Evolutionary conservation across 2,329 filamentous ascomycete species (phyloP), one percentile per base, ranked within the genome.

Genomic region (Parastagonospora nodorum): DNA sequence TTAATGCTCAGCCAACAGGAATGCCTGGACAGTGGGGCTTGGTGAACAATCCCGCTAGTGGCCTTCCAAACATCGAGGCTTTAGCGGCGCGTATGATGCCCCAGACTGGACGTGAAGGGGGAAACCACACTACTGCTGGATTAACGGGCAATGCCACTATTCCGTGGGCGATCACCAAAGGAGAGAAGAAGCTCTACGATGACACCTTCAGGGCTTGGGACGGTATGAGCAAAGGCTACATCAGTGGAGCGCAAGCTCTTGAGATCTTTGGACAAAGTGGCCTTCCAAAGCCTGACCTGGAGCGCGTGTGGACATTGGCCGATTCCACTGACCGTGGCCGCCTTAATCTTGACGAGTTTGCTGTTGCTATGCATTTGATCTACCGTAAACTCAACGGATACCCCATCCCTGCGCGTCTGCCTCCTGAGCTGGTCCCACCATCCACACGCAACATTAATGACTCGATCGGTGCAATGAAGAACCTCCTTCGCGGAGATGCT

Each of bases 241-340:
- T 99, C 68, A 89, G 87, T 40, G 94, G 94, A 45, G 89, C 90
- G 62, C 91, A 94, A 63, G 93, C 94, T 11, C 94, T 97, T 68
- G 94, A 99, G 75, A 96, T 99, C 53, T 93, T 99, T 73, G 90
- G 92, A 8, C 94, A 99, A 73, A 97, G 92, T 78, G 94, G 94
- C 36, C 79, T 99, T 28, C 90, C 94, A 41, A 95, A 95, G 74
- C 80, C 88, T 24, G 94, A 97, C 63, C 79, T 99, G 32, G 94
- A 97, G 74, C 84, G 88, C 29, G 87, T 97, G 43, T 99, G 94
- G 94, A 97, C 94, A 8, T 79, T 99, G 51, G 88, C 93, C 2
- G 94, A 99, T 71, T 88, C 92, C 29, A 88, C 92, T 58, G 97
- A 99, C 74, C 94, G 94, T 73, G 94, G 94, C 14, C 88, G 92